phyloP scores from a whole-genome alignment of 202 grass and related monocot species.

The Zoysia matrella region DNA sequence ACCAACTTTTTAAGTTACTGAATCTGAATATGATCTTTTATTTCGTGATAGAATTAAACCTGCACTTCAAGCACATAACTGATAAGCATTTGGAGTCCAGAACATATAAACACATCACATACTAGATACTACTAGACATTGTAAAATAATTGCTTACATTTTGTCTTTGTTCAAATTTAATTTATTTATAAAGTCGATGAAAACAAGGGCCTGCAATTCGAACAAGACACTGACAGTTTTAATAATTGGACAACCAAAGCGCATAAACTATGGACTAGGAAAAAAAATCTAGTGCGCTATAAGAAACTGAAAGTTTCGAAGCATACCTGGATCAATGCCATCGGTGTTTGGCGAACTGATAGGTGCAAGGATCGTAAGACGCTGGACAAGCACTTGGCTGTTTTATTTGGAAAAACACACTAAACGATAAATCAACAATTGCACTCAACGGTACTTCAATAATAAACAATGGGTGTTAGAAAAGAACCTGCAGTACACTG shows the following conservation, averaged over 20 bases:
- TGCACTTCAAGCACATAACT: slow-evolving; percentile 10
- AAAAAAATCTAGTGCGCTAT: not conserved
- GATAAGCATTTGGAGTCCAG: slow-evolving; percentile 1
- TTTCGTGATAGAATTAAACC: not conserved
- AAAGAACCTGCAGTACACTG: slow-evolving; percentile 79
- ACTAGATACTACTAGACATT: not conserved
- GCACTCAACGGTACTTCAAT: slow-evolving; percentile 4
- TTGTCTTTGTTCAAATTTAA: not conserved
- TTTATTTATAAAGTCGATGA: not conserved
- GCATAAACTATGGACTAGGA: not conserved
- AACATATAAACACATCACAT: not conserved
- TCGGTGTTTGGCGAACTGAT: slow-evolving; percentile 83
- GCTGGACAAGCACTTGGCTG: slow-evolving; percentile 79
- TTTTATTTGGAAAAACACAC: slow-evolving; percentile 54
- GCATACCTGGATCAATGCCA: slow-evolving; percentile 83
- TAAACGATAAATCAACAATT: slow-evolving; percentile 27
- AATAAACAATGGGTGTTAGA: slow-evolving; percentile 30
- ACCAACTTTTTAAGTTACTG: not conserved
- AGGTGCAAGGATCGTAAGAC: slow-evolving; percentile 78
- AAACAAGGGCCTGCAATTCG: not conserved
- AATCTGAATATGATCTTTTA: not conserved
- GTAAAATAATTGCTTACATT: not conserved
- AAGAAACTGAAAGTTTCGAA: not conserved
- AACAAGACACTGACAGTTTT: not conserved
- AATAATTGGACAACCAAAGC: not conserved